A percentile compares a stretch with the other conserved stretches of the same genome.
phyloP scores from a whole-genome alignment of 2,329 filamentous ascomycete genomes.

The Chaetoscypha palmicola region DNA sequence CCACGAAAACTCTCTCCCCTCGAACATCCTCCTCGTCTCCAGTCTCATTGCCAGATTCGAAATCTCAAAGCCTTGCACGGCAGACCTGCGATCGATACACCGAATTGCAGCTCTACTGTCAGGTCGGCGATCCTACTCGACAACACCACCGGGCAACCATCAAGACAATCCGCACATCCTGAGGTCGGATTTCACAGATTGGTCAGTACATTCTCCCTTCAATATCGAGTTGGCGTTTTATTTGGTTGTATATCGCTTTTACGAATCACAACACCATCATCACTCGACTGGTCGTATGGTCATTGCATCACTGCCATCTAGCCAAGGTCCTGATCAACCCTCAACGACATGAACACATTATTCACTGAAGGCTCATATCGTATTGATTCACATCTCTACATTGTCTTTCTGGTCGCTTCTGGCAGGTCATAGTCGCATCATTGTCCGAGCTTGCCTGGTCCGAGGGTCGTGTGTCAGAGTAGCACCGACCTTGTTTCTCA shows the following conservation, averaged over 20 bases:
- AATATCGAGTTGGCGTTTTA: no score
- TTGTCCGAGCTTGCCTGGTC: conserved; percentile 2
- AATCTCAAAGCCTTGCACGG: conserved; percentile 2
- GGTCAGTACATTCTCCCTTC: no score
- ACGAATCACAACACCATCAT: no score
- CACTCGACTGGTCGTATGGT: no score
- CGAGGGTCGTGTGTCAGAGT: conserved; percentile 4
- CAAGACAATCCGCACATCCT: no score
- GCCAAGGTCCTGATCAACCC: no score
- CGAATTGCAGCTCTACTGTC: conserved; percentile 5
- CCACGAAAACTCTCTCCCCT: not conserved
- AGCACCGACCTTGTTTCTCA: not conserved
- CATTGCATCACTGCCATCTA: no score
- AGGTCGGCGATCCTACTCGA: conserved; percentile 2
- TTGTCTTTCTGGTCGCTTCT: not conserved
- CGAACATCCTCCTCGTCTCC: not conserved
- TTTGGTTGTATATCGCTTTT: no score
- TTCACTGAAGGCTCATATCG: not conserved
- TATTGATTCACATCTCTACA: not conserved
- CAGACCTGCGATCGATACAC: conserved; percentile 3
- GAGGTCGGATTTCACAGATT: no score
- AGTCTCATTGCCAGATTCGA: not conserved
- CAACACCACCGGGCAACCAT: not conserved
- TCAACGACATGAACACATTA: no score
- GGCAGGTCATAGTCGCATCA: conserved; percentile 2